Conservation (phyloP, 345 rosid species). For the Salix arbutifolia region DNA sequence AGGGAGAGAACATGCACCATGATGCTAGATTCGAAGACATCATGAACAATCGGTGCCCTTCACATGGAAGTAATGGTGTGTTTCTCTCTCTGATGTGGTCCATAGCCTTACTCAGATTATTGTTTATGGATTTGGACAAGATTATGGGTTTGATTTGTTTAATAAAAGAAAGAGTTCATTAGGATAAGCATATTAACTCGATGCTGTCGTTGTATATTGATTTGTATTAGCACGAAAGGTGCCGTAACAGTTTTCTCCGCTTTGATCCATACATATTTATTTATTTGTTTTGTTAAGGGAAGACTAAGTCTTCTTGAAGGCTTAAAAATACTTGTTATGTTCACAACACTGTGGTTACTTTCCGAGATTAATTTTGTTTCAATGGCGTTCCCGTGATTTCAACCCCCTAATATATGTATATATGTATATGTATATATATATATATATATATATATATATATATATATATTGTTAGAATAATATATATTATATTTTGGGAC, state of each 20-base stretch:
- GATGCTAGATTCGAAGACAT: slow-evolving; percentile 44
- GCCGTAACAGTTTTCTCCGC: slow-evolving; percentile 16
- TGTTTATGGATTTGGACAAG: slow-evolving; percentile 17
- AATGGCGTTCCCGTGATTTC: slow-evolving; percentile 18
- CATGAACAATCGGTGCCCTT: slow-evolving; percentile 20
- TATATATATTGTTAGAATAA: too few species aligned
- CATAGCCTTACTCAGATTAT: slow-evolving; percentile 14
- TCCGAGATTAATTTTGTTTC: background rate
- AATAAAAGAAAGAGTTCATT: slow-evolving; percentile 20
- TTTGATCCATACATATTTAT: slow-evolving; percentile 3
- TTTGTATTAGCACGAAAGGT: slow-evolving; percentile 20
- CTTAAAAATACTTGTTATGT: background rate
- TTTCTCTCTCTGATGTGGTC: slow-evolving; percentile 33
- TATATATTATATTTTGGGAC: too few species aligned
- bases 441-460: too few species aligned
- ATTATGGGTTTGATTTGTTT: slow-evolving; percentile 26
- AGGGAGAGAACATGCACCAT: slow-evolving; percentile 38
- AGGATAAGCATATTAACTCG: slow-evolving; percentile 4
- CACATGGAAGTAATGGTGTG: slow-evolving; percentile 38
- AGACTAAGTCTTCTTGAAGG: slow-evolving; percentile 29
- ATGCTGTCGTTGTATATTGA: background rate
- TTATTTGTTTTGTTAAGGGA: slow-evolving; percentile 10
- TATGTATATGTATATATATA: too few species aligned
- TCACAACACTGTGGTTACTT: background rate
- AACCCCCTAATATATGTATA: background rate